phyloP scores from a whole-genome alignment of 768 basidiomycete genomes.

The Glaciozyma antarctica region DNA sequence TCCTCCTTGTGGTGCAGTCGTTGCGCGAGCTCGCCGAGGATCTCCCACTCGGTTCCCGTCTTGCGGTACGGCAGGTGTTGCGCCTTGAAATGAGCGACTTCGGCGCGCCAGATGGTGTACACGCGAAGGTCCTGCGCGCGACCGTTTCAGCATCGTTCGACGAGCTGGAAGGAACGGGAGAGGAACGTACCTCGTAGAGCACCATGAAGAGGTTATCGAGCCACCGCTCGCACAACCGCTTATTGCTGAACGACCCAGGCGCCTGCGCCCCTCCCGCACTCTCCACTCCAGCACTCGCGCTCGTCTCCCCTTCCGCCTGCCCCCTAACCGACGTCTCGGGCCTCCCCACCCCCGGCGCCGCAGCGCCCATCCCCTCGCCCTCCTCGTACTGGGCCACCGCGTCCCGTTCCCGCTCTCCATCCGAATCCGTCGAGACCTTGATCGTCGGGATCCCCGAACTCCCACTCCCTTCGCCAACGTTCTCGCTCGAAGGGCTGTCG shows the following conservation, averaged over 20 bases:
- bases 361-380: slow-evolving; percentile 13
- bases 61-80: slow-evolving; percentile 97
- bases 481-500: slow-evolving; percentile 12
- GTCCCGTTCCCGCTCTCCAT: slow-evolving; percentile 51
- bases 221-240: slow-evolving; percentile 94
- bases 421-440: slow-evolving; percentile 62
- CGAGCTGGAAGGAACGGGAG: not conserved
- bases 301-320: slow-evolving; percentile 7
- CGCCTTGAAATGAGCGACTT: slow-evolving; percentile 96
- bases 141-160: not conserved
- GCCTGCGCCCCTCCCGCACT: slow-evolving; percentile 31
- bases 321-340: slow-evolving; percentile 13
- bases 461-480: slow-evolving; percentile 20
- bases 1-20: slow-evolving; percentile 97
- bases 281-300: slow-evolving; percentile 3
- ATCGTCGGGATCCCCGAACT: slow-evolving; percentile 52
- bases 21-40: slow-evolving; percentile 82
- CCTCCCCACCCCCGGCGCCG: slow-evolving; percentile 24
- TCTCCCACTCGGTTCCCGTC: slow-evolving; percentile 96
- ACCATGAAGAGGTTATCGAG: slow-evolving; percentile 98
- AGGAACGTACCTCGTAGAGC: slow-evolving; percentile 67
- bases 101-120: slow-evolving; percentile 98
- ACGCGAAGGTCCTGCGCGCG: slow-evolving; percentile 72
- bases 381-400: slow-evolving; percentile 37
- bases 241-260: slow-evolving; percentile 64